Conservation (phyloP, 352 stramenopile genomes). For the Sclerospora graminicola region DNA sequence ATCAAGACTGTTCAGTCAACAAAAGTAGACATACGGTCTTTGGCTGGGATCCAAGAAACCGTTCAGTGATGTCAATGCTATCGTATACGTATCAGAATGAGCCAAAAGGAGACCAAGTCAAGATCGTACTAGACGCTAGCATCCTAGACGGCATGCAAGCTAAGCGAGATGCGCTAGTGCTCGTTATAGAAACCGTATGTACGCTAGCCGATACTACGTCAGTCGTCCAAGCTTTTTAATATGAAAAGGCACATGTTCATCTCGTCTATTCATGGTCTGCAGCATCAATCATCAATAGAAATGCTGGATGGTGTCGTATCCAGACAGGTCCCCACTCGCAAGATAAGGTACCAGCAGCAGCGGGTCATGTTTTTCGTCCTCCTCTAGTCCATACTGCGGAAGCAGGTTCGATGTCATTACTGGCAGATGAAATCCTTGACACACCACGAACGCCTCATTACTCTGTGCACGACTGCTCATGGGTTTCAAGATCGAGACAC, state of each 20-base stretch:
- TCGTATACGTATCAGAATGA: too few species aligned
- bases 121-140: too few species aligned
- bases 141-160: too few species aligned
- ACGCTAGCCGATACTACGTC: conserved; percentile 27
- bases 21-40: too few species aligned
- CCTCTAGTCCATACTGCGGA: conserved; percentile 43
- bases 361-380: conserved; percentile 38
- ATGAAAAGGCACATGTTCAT: not conserved
- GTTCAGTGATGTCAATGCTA: too few species aligned
- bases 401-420: conserved; percentile 83
- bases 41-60: too few species aligned
- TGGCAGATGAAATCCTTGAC: conserved; percentile 86
- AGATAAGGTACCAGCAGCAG: conserved; percentile 87
- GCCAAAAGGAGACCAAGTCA: too few species aligned
- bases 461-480: conserved; percentile 92
- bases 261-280: conserved; percentile 3
- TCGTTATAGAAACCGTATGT: too few species aligned
- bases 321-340: conserved; percentile 88
- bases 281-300: conserved; percentile 28
- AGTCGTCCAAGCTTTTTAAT: conserved; percentile 26
- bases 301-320: conserved; percentile 71
- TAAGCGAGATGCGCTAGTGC: too few species aligned
- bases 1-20: too few species aligned
- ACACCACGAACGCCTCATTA: conserved; percentile 96
- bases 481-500: conserved; percentile 95